Base-by-base conservation (phyloP, 768 basidiomycete species). In the Suillus ampliporus region DNA sequence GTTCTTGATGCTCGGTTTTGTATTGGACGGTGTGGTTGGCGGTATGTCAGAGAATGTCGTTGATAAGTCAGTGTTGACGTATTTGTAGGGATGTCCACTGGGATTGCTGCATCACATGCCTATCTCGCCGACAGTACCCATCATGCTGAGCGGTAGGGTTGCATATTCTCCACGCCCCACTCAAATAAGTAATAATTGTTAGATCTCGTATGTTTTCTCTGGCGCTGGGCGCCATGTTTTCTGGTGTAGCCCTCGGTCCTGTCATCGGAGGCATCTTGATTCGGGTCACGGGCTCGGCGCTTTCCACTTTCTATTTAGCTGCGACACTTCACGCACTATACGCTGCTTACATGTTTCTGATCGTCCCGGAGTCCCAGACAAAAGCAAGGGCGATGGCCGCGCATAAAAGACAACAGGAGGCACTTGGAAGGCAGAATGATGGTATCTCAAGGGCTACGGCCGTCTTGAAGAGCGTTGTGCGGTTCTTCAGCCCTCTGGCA, bases 341-440 rank as follows among this genome's bases (percentile, higher is more conserved):
- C 66, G 72, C 83, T 2, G 53, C 82, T 46, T 66, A 87, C 52
- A 69, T 86, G 31, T 82, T 86, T 74, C 75, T 89, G 61, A 31
- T 92, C 64, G 69, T 96, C 53, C 95, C 95, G 0, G 94, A 97
- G 74, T 92, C 93, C 0, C 80, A 95, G 1, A 84, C 89, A 11
- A 69, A 74, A 40, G 77, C 72, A 0, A 78, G 84, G 57, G 86
- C 83, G 60, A 64, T 67, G 61, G 60, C 68, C 46, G 69, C 72
- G 63, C 44, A 65, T 59, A 43, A 65, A 57, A 57, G 63, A 65
- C 2, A 59, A 60, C 5, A 57, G 59, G 17, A 54, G 59, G 21
- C 11, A 38, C 43, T 35, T n/a, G 59, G n/a, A 13, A 57, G 59
- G 31, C 69, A 69, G 5, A 21, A 47, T 31, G 59, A 37, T 58